Conservation (phyloP, 1,284 basidiomycete species). For the Chiua sp. region DNA sequence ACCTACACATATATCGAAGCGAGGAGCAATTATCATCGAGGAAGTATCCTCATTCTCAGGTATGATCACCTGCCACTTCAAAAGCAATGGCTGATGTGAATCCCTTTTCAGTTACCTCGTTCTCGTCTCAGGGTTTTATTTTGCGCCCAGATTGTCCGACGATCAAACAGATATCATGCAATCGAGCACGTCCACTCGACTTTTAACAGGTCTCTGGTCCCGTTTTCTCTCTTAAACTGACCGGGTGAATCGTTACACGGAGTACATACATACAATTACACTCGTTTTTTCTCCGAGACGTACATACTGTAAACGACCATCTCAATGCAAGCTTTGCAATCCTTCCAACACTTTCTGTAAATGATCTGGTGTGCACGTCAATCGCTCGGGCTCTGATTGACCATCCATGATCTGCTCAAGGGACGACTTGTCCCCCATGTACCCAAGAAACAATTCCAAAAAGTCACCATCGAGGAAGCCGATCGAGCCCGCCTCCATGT, state of each 20-base stretch:
- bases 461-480: conserved; percentile 95
- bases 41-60: conserved; percentile 92
- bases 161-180: conserved; percentile 24
- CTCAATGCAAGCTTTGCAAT: conserved; percentile 67
- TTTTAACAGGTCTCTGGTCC: conserved; percentile 25
- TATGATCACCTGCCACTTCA: conserved; percentile 37
- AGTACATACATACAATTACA: conserved; percentile 22
- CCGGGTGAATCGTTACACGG: not conserved
- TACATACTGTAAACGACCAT: conserved; percentile 10
- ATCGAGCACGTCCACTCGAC: not conserved
- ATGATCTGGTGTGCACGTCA: conserved; percentile 50
- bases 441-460: conserved; percentile 68
- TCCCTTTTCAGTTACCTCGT: conserved; percentile 56
- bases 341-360: conserved; percentile 60
- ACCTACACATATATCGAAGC: conserved; percentile 99
- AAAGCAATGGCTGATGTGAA: conserved; percentile 5
- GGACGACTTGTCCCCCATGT: conserved; percentile 40
- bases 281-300: conserved; percentile 19
- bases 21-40: conserved; percentile 95
- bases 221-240: conserved; percentile 17
- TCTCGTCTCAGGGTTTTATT: conserved; percentile 65
- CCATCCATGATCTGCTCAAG: conserved; percentile 58
- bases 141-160: conserved; percentile 45
- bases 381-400: conserved; percentile 55
- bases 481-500: conserved; percentile 57